Conservation (phyloP, 2,329 filamentous ascomycete genomes). For the Cladophialophora carrionii region DNA sequence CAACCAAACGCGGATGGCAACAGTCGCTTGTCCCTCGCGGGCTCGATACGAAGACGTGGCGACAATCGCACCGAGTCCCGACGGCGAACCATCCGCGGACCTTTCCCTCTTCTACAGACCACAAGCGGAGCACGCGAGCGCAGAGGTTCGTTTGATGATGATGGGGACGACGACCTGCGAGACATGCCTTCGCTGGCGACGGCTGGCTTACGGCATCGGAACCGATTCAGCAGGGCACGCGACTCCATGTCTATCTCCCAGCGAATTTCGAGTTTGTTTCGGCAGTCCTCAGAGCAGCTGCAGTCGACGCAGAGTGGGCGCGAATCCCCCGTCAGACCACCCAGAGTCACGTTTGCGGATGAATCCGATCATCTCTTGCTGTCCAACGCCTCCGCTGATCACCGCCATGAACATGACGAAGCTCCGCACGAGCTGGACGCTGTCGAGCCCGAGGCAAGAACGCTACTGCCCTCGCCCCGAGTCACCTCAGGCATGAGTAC, state of each 20-base stretch:
- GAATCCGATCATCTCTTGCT: constrained; percentile 44
- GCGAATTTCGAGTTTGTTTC: constrained; percentile 50
- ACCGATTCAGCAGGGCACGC: constrained; percentile 48
- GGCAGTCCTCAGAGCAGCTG: constrained; percentile 42
- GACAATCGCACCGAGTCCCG: constrained; percentile 37
- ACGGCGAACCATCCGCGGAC: constrained; percentile 46
- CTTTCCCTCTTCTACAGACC: constrained; percentile 47
- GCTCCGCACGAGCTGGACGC: constrained; percentile 48
- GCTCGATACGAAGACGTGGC: constrained; percentile 30
- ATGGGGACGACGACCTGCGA: constrained; percentile 38
- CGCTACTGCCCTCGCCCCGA: constrained; percentile 40
- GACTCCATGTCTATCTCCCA: constrained; percentile 49
- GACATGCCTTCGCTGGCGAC: constrained; percentile 31
- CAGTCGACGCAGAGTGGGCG: constrained; percentile 39
- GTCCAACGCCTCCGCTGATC: constrained; percentile 46
- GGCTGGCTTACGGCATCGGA: constrained; percentile 36
- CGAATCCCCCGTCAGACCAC: constrained; percentile 40
- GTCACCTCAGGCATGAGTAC: constrained; percentile 42
- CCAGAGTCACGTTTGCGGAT: constrained; percentile 42
- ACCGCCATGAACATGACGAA: constrained; percentile 48
- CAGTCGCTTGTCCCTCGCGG: constrained; percentile 30
- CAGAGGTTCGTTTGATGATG: constrained; percentile 38
- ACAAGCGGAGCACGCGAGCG: constrained; percentile 40
- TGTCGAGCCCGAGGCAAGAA: constrained; percentile 46
- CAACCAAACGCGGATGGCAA: constrained; percentile 22